Evolutionary conservation across 768 basidiomycete species (phyloP), one percentile per base, ranked within the genome.

Genomic region (Mrakia gelida): DNA sequence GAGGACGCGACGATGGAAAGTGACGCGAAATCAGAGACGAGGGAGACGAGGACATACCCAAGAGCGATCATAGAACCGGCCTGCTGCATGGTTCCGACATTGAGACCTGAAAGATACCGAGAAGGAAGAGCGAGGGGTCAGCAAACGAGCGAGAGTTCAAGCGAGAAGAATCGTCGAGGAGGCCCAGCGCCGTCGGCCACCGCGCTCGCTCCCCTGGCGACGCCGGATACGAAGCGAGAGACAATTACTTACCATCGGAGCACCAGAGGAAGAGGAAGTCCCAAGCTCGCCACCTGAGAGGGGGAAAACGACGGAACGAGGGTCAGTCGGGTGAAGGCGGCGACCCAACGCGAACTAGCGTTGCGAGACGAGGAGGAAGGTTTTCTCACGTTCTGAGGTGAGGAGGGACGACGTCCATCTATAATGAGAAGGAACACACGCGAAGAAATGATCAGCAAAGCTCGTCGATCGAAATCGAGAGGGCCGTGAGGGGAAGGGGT

Each of bases 221-320:
- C 49, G 16, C 2, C 49, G 18, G n/a, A 5, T 38, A 7, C 21
- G 32, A 67, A 26, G 26, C 70, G 32, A 28, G 43, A 21, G 4
- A 8, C 26, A 61, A 18, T 52, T 34, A 34, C 54, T 34, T 28
- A 30, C 54, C 54, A 61, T 61, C 56, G n/a, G 73, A 74, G 26
- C 73, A 74, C 73, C 73, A 74, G 16, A 74, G 73, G 34, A 63
- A 59, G 13, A 74, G 73, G 32, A 56, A 74, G 59, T 74, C 73
- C 71, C 71, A 49, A 18, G 70, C 26, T 23, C 70, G 30, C 43
- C 45, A 71, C 15, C 41, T 23, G 32, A 71, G 68, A 45, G 45
- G 21, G 61, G 13, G 62, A 63, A 30, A 16, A 28, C 11, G 16
- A 28, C 10, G 32, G 16, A 34, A 63, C 9, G 1, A 34, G 18